phyloP scores from a whole-genome alignment of 768 basidiomycete species.

The Boletus sensibilis region DNA sequence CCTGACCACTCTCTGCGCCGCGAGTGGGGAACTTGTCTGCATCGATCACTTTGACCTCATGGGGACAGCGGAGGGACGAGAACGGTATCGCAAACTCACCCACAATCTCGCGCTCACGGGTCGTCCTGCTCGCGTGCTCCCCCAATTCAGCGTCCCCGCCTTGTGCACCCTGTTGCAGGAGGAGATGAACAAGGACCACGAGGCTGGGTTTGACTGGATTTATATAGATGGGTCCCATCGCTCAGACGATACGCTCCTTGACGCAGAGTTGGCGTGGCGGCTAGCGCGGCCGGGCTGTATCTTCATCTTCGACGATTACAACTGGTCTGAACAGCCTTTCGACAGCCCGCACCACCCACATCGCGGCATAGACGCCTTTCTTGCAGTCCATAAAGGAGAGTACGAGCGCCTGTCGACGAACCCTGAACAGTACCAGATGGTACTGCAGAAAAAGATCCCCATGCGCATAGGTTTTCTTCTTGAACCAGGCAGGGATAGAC shows the following conservation, averaged over 20 bases:
- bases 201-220: conserved; percentile 55
- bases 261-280: conserved; percentile 58
- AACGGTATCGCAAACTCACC: conserved; percentile 42
- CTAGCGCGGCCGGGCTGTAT: conserved; percentile 49
- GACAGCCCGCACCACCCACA: conserved; percentile 54
- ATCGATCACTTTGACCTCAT: conserved; percentile 62
- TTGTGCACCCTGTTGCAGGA: conserved; percentile 48
- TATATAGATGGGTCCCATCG: conserved; percentile 61
- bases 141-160: conserved; percentile 53
- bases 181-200: conserved; percentile 33
- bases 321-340: conserved; percentile 48
- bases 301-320: conserved; percentile 59
- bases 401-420: conserved; percentile 41
- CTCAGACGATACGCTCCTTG: conserved; percentile 60
- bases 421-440: conserved; percentile 46
- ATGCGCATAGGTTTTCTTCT: conserved; percentile 53
- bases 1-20: conserved; percentile 44
- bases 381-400: conserved; percentile 49
- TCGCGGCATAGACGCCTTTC: conserved; percentile 55
- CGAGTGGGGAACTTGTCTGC: conserved; percentile 48
- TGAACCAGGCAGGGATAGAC: conserved; percentile 2
- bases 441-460: conserved; percentile 48
- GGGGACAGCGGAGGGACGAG: conserved; percentile 45
- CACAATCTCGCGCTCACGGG: conserved; percentile 50
- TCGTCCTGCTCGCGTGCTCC: conserved; percentile 44